Evolutionary conservation across 768 basidiomycete genomes (phyloP), one percentile per base, ranked within the genome.

Genomic region (Podaxis mareebaensis): DNA sequence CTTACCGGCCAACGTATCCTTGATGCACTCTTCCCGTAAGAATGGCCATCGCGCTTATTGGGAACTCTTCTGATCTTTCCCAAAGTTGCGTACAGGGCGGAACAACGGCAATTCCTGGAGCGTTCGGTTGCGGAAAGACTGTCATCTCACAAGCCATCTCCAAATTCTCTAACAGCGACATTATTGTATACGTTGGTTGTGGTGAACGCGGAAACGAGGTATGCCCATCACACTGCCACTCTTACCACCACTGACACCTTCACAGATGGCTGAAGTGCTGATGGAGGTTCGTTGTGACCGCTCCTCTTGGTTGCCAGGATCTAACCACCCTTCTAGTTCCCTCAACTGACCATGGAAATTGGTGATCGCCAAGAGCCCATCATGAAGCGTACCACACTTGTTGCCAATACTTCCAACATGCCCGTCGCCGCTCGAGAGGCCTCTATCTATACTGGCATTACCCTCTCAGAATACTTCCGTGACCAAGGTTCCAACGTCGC

Each of bases 351-450:
- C 1, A 92, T 98, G 90, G 95, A 97, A 56, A 80, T 96, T 60
- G 90, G 85, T 24, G 88, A 92, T 67, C 93, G 95, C 56, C 89
- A 96, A 84, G 97, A 99, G 75, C 97, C 97, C 38, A 99, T 99
- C 83, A 99, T 99, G 97, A 99, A 99, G 79, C 96, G 97, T 64
- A 99, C 97, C 0, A 94, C 96, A 13, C 87, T 99, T 24, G 96
- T 99, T 65, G 97, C 97, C 67, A 99, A 99, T 75, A 99, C 97
- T 2, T 99, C 97, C 54, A 99, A 99, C 81, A 99, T 99, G 97
- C 97, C 97, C 68, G 97, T 99, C 69, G 97, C 97, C 49, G 97
- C 97, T 49, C 93, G 97, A 67, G 97, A 99, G 78, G 97, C 97
- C 4, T 98, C 96, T 20, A 99, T 99, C 74, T 99, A 99, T 79